Base-by-base conservation (phyloP, 805 yeast genomes). In the Candida ovalis region DNA sequence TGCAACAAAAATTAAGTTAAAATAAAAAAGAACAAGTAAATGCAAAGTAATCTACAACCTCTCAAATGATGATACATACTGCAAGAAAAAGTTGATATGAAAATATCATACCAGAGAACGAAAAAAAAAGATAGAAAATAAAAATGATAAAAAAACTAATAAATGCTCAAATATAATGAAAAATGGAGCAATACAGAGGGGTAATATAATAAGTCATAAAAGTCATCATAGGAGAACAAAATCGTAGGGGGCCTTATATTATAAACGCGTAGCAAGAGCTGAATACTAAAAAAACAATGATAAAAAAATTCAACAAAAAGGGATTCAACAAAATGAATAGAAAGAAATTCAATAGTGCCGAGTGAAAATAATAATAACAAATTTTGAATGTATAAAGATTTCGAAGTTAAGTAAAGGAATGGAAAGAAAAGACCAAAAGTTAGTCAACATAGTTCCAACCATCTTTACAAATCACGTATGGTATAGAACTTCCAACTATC, bases 401-500 rank as follows among this genome's bases (percentile, higher is more conserved):
- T 7, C 10, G 28, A 25, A 25, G 28, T 25, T 7, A 25, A 25
- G 7, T 25, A 25, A 25, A 7, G 28, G 10, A 25, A 25, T 7
- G 10, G 9, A 12, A 22, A 6, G 7, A 6, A 9, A 37, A 9
- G 10, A 9, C 9, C 6, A 10, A 2, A n/a, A 23, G 12, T 23
- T 38, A 52, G 27, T 57, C 59, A 17, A 64, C 44, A 18, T 46
- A 45, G 43, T 56, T 61, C 69, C 70, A 66, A 3, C 69, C 69
- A 43, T 66, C 61, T 46, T 53, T 59, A 24, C 56, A 54, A 5
- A 63, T 55, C 15, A 66, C 54, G 32, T 66, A 66, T 3, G 69
- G 66, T 25, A 66, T 33, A 1, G 69, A 64, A 36, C 67, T 64
- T 4, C 70, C 70, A 9, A 63, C 43, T 19, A 61, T 40, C 1